phyloP scores from a whole-genome alignment of 495 filamentous ascomycete genomes.

The Penicillium roqueforti region DNA sequence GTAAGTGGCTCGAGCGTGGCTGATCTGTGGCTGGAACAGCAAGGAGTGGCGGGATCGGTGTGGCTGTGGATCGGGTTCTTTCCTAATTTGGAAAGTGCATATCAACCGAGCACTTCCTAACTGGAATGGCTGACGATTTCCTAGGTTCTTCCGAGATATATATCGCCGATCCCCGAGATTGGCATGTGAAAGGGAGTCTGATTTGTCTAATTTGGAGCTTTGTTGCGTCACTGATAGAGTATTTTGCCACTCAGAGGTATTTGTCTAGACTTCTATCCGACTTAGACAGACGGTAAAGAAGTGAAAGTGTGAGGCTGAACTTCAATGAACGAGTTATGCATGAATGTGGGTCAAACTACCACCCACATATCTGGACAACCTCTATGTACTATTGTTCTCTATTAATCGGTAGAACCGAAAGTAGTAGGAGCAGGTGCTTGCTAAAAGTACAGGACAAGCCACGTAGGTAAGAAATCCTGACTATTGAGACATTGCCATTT shows the following conservation, averaged over 20 bases:
- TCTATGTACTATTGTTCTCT: no score
- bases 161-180: not conserved
- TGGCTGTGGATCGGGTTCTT: slow-evolving; percentile 19
- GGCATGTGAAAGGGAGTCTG: slow-evolving; percentile 3
- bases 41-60: slow-evolving; percentile 27
- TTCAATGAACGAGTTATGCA: not conserved
- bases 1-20: slow-evolving; percentile 15
- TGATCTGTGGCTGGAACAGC: slow-evolving; percentile 16
- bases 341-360: not conserved
- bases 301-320: not conserved
- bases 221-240: not conserved
- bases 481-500: slow-evolving; percentile 4
- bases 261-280: not conserved
- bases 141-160: not conserved
- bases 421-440: not conserved
- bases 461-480: not conserved
- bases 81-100: slow-evolving; percentile 12
- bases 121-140: not conserved
- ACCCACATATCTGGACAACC: no score
- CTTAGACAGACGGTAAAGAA: not conserved
- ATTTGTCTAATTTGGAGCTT: slow-evolving; percentile 1
- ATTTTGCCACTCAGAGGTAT: not conserved
- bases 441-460: not conserved
- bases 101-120: not conserved
- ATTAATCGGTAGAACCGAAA: no score